Evolutionary conservation across 768 basidiomycete species (phyloP).

Genomic region (Phanerodontia chrysosporium): DNA sequence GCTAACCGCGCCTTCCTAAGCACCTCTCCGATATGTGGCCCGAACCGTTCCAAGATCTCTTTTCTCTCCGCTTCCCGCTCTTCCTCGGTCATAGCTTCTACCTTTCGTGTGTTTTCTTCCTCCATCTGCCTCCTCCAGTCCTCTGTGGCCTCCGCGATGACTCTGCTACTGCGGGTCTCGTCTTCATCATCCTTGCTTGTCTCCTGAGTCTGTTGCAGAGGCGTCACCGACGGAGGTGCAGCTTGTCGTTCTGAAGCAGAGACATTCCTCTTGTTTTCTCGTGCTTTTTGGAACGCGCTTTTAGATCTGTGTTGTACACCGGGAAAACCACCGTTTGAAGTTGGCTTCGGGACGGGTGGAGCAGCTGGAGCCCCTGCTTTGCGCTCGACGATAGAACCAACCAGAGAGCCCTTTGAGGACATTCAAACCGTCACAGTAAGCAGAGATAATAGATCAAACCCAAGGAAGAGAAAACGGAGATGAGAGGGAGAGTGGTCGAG

Average conservation of each 20-base stretch:
- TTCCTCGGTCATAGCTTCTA: constrained; percentile 66
- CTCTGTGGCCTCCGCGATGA: constrained; percentile 6
- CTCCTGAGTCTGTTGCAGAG: constrained; percentile 12
- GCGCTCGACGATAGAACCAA: constrained; percentile 48
- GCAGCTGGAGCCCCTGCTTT: constrained; percentile 23
- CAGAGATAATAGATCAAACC: neutral
- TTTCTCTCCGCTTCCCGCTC: constrained; percentile 63
- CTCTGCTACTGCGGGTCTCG: neutral
- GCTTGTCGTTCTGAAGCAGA: constrained; percentile 6
- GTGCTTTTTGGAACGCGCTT: constrained; percentile 34
- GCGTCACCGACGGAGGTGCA: constrained; percentile 19
- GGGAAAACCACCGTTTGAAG: constrained; percentile 35
- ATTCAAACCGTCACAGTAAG: neutral
- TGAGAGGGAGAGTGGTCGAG: neutral
- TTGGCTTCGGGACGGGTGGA: constrained; percentile 16
- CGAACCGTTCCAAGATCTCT: constrained; percentile 71
- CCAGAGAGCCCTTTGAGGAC: constrained; percentile 20
- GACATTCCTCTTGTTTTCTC: constrained; percentile 19
- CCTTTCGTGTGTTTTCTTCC: constrained; percentile 58
- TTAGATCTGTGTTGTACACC: constrained; percentile 36
- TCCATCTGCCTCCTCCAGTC: constrained; percentile 56
- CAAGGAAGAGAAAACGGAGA: neutral
- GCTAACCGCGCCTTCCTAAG: constrained; percentile 51
- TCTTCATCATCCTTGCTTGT: neutral
- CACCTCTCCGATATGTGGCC: constrained; percentile 58